Evolutionary conservation across 345 rosid genomes (phyloP), one percentile per base, ranked within the genome.

Genomic region (Boechera divaricarpa): DNA sequence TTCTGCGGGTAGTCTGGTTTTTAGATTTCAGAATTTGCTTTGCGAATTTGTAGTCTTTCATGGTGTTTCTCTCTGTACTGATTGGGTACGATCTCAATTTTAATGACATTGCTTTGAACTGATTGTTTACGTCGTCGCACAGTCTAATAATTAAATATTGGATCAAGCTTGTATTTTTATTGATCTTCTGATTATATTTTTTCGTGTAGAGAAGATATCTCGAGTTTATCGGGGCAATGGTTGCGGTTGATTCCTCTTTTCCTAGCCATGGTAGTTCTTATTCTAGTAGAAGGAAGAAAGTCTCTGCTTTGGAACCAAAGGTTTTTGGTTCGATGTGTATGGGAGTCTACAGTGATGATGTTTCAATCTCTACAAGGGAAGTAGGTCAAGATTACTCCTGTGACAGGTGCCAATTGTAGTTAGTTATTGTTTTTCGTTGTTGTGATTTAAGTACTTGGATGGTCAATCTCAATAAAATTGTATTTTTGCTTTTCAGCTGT

Each of bases 221-320:
- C 36, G 47, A 78, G 39, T 44, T 64, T 47, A 16, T 18, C 18
- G 49, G 7, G 61, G 64, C 71, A 78, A 86, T 91, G 95, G 90
- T 91, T 79, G 89, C 90, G 51, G 83, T 86, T 36, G 44, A 79
- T 39, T 61, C 72, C 3, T 36, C 62, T 67, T 58, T 54, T 52
- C 66, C 60, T 39, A 75, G 74, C 56, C 51, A 61, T 36, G 55
- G 52, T 29, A 64, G 56, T 51, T 58, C 48, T 71, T 33, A 54
- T 33, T 69, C 79, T 35, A 47, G 83, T 58, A 87, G 80, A 81
- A 86, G 82, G 77, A 77, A 72, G 49, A 83, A 81, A 80, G 68
- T 75, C 48, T 82, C 83, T 4, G 38, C 68, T 52, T 44, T 51
- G 42, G 81, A 79, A 13, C 70, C 47, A 41, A 81, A 56, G 60